A percentile compares a stretch with the other conserved stretches of the same genome.
Evolutionary conservation across 2,329 filamentous ascomycete genomes (phyloP).

Genomic region (Cladophialophora immunda): DNA sequence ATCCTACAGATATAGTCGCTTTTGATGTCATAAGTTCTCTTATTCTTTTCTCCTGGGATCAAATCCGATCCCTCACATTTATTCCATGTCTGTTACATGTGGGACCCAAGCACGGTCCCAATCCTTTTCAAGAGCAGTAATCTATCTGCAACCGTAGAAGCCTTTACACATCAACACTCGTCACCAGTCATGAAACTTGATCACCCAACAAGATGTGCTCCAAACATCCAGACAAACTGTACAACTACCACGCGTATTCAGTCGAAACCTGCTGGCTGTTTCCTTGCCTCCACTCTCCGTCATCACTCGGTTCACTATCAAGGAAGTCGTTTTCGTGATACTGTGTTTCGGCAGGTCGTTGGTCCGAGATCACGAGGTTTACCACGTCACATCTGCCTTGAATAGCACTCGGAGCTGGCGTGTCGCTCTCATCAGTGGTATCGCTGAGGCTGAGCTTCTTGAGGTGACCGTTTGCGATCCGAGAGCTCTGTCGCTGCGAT

Average conservation of each 20-base stretch:
- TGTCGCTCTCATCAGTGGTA: conserved; percentile 29
- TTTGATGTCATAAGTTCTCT: not conserved
- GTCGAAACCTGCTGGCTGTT: conserved; percentile 41
- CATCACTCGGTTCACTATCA: conserved; percentile 63
- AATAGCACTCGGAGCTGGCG: not conserved
- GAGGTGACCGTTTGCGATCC: conserved; percentile 42
- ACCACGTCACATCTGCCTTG: conserved; percentile 69
- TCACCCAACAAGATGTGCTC: not conserved
- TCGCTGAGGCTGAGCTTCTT: conserved; percentile 24
- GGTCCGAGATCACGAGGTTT: conserved; percentile 68
- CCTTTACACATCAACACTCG: not conserved
- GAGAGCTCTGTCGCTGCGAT: conserved; percentile 52
- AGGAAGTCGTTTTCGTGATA: conserved; percentile 68
- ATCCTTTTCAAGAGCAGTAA: not conserved
- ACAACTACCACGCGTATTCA: conserved; percentile 30
- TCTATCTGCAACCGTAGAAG: not conserved
- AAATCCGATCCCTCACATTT: not conserved
- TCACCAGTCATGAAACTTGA: not conserved
- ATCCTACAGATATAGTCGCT: not conserved
- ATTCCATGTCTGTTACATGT: not conserved
- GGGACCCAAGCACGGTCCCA: not conserved
- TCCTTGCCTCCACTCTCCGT: conserved; percentile 69
- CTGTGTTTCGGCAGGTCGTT: conserved; percentile 66
- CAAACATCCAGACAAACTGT: not conserved
- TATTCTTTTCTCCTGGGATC: not conserved